Evolutionary conservation across 2,329 filamentous ascomycete genomes (phyloP).

Genomic region (Xylaria sp.): DNA sequence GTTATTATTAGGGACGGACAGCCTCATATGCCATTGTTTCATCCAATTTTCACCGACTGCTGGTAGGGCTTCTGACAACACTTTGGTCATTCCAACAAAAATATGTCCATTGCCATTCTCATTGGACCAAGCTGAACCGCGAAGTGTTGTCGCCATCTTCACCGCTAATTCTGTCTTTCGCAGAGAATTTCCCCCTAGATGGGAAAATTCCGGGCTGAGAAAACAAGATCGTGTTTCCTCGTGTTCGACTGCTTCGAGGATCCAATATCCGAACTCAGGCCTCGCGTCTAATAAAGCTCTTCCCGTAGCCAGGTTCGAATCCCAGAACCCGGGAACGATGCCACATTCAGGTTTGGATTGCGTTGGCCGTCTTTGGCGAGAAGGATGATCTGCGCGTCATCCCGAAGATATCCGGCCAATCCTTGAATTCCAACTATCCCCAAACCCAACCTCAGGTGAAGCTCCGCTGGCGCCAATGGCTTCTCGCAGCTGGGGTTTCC

Average conservation of each 20-base stretch:
- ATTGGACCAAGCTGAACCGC: constrained; percentile 5
- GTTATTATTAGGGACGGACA: constrained; percentile 24
- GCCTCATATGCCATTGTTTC: constrained; percentile 29
- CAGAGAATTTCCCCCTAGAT: constrained; percentile 6
- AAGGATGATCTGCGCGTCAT: constrained; percentile 20
- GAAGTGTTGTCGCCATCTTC: not conserved
- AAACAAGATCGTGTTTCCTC: not conserved
- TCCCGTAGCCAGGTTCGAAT: constrained; percentile 8
- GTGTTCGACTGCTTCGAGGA: constrained; percentile 7
- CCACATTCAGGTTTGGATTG: not conserved
- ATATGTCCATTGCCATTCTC: not conserved
- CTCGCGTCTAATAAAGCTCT: constrained; percentile 1
- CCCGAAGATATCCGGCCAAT: constrained; percentile 10
- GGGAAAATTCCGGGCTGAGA: not conserved
- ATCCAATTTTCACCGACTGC: constrained; percentile 14
- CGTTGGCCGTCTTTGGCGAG: constrained; percentile 12
- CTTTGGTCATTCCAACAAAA: not conserved
- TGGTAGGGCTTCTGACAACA: constrained; percentile 6
- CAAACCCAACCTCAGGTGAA: not conserved
- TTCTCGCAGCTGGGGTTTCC: constrained; percentile 2
- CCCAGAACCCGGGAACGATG: not conserved
- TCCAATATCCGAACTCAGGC: constrained; percentile 2
- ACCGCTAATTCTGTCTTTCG: constrained; percentile 20
- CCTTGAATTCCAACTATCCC: not conserved
- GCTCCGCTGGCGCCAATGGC: not conserved